Evolutionary conservation across 192 early-diverging fungal species (phyloP), one percentile per base, ranked within the genome.

Genomic region (Coemansia sp.): DNA sequence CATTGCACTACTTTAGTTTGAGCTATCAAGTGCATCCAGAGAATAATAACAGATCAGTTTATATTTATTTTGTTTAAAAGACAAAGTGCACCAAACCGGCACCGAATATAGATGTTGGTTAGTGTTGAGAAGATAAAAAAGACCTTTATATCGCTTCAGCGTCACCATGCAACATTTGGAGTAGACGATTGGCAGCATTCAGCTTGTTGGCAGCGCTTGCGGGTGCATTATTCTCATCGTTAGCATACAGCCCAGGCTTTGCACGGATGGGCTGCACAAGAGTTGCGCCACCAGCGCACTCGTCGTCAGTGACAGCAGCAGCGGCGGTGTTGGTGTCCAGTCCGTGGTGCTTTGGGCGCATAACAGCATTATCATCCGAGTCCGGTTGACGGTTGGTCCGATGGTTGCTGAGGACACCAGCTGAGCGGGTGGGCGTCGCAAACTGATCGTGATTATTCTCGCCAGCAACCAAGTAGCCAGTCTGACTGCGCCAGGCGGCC

Each of bases 231-330:
- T 30, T 62, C 39, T 29, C 51, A 53, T 54, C 51, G 17, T 51
- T 4, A 17, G 30, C 52, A 32, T 54, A 30, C 25, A 14, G 6
- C 30, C 23, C 4, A 29, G 20, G 51, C 56, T 60, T 62, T 9
- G 55, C 42, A 10, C 76, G 76, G 1, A 33, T 23, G 1, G 76
- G 76, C 54, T 74, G 76, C n/a, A 67, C 64, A 25, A 79, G 60
- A 1, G 76, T 79, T 8, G 64, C 23, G 8, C 57, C 62, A 20
- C 63, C 68, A 23, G 25, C 25, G 24, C 23, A 20, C 17, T 59
- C 52, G 4, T 22, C 55, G 5, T 31, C 58, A 53, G 21, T 33
- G 64, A 4, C n/a, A 31, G 51, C 22, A n/a, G 59, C 32, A 10
- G 32, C 55, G 14, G 25, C 30, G 5, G 29, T 29, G 19, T 42